Evolutionary conservation across 495 filamentous ascomycete genomes (phyloP).

Genomic region (Gamarada debralockiae): DNA sequence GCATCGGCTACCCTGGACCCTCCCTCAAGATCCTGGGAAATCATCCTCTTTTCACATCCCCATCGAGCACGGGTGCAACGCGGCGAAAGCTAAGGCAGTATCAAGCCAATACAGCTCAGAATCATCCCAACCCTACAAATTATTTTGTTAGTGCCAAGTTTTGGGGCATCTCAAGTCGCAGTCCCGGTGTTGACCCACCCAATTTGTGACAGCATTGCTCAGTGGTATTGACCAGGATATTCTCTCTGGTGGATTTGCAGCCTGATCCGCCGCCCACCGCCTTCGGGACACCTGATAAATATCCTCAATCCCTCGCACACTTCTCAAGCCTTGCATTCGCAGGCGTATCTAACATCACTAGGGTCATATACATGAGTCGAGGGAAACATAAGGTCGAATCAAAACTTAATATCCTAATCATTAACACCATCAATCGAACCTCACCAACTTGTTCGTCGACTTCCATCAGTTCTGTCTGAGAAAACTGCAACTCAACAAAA

Average conservation of each 20-base stretch:
- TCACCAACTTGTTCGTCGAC: background rate
- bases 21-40: constrained; percentile 14
- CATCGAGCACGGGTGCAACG: constrained; percentile 12
- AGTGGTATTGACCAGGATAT: constrained; percentile 14
- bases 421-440: background rate
- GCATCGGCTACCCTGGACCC: constrained; percentile 16
- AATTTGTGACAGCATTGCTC: constrained; percentile 27
- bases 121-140: background rate
- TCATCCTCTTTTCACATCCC: constrained; percentile 19
- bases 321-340: constrained; percentile 25
- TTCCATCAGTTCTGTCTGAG: background rate
- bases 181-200: constrained; percentile 22
- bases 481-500: constrained; percentile 4
- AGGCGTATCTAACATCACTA: constrained; percentile 24
- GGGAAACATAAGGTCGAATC: constrained; percentile 15
- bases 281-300: constrained; percentile 28
- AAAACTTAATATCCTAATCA: constrained; percentile 22
- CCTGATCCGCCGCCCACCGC: constrained; percentile 21
- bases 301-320: constrained; percentile 25
- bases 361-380: constrained; percentile 14
- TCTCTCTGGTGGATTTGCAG: constrained; percentile 22
- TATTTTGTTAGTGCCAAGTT: constrained; percentile 16
- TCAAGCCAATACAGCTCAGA: background rate
- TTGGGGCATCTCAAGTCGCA: constrained; percentile 26
- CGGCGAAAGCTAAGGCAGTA: constrained; percentile 5